Evolutionary conservation across 192 early-diverging fungal species (phyloP), one percentile per base, ranked within the genome.

Genomic region (Coemansia sp.): DNA sequence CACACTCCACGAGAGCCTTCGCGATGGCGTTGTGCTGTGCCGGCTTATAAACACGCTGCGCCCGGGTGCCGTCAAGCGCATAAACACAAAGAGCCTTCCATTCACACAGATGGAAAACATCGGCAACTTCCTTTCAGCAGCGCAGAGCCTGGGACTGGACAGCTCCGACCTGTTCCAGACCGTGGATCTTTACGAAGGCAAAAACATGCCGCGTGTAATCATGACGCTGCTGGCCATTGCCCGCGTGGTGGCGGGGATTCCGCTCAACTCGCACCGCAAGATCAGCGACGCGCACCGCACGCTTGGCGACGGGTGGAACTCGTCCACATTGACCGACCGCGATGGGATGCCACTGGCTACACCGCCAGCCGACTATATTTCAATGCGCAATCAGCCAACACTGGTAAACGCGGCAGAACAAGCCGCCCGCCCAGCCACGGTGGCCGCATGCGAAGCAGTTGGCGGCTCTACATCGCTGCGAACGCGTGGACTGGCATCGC

Each of bases 61-160:
- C 20, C 91, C 91, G 8, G 83, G 81, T 6, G 85, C 80, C 12
- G 84, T 93, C 30, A 79, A 81, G 56, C 76, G 81, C 57, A 87
- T 93, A 49, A 86, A 84, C 62, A 74, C 76, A 35, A 85, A 81
- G 39, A 75, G 82, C 41, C 57, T 86, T 11, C 87, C 91, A 12
- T 93, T 93, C 66, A 73, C 86, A 22, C 84, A 89, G 89, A 91
- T 92, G 87, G 88, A 90, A 52, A 90, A 91, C 50, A 90, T 90
- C 32, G 68, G 74, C 57, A 84, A 85, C 59, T 91, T 90, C 64
- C 58, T 91, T 22, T 73, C 78, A 35, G 89, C 83, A 10, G 87
- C 85, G 39, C 82, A 66, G 39, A 70, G 84, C 75, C 80, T 91
- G 36, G 89, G 89, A 2, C 68, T 91, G 31, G 75, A 86, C 39